phyloP scores from a whole-genome alignment of 768 basidiomycete genomes.

The Kwoniella newhampshirensis region DNA sequence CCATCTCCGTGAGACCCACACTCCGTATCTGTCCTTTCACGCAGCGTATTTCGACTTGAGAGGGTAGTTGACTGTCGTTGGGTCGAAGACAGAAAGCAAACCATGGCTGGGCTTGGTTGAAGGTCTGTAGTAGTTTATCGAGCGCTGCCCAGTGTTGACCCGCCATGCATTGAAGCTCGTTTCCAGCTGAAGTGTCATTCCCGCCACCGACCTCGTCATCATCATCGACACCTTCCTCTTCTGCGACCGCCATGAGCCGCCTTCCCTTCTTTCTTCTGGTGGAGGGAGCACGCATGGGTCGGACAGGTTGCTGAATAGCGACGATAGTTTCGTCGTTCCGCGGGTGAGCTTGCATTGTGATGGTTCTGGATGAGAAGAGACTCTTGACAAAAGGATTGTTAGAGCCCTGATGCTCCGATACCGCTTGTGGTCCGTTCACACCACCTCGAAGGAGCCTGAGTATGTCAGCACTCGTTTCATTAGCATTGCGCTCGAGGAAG shows the following conservation, averaged over 20 bases:
- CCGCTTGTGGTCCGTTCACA: slow-evolving; percentile 31
- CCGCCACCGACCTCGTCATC: slow-evolving; percentile 43
- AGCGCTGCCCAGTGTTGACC: slow-evolving; percentile 84
- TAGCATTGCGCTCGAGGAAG: slow-evolving; percentile 84
- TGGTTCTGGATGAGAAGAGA: slow-evolving; percentile 80
- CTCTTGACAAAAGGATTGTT: slow-evolving; percentile 88
- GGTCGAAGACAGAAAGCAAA: slow-evolving; percentile 89
- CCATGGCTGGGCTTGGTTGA: slow-evolving; percentile 88
- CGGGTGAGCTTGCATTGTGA: slow-evolving; percentile 89
- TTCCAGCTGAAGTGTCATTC: slow-evolving; percentile 29
- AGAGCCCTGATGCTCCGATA: slow-evolving; percentile 68
- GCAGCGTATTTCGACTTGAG: slow-evolving; percentile 86
- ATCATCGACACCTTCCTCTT: slow-evolving; percentile 42
- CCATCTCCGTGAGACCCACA: slow-evolving; percentile 73
- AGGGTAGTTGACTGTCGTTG: slow-evolving; percentile 91
- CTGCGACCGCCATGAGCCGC: slow-evolving; percentile 41
- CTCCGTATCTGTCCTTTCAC: slow-evolving; percentile 90
- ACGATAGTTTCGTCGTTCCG: slow-evolving; percentile 93
- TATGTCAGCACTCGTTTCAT: slow-evolving; percentile 88
- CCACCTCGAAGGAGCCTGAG: slow-evolving; percentile 80
- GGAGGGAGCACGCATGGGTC: slow-evolving; percentile 91
- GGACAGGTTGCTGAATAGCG: slow-evolving; percentile 85
- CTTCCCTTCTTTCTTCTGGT: slow-evolving; percentile 61
- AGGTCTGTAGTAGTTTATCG: slow-evolving; percentile 79
- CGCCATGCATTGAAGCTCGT: slow-evolving; percentile 68